Evolutionary conservation across 371 early-diverging fungal species (phyloP).

Genomic region (Mortierella sp.): DNA sequence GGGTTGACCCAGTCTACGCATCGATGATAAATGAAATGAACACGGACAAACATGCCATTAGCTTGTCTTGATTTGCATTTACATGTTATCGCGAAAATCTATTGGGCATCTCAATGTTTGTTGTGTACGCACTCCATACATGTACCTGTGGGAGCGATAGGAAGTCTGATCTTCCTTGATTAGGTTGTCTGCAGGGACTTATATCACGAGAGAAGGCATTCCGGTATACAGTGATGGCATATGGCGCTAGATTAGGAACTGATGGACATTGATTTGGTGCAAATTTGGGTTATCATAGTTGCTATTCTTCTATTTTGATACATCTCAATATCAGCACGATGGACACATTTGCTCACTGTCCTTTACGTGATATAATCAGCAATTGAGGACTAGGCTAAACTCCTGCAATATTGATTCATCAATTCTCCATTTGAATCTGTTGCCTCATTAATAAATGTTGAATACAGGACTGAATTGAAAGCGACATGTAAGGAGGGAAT

Average conservation of each 20-base stretch:
- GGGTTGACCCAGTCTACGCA: not conserved
- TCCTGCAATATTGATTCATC: too few species aligned
- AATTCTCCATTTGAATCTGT: too few species aligned
- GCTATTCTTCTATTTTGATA: too few species aligned
- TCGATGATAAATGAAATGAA: not conserved
- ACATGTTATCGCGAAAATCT: slow-evolving; percentile 1
- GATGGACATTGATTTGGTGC: not conserved
- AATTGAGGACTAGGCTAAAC: too few species aligned
- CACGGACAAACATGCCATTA: not conserved
- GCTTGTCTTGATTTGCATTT: not conserved
- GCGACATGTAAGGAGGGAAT: too few species aligned
- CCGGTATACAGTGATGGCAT: slow-evolving; percentile 8
- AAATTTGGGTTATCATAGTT: too few species aligned
- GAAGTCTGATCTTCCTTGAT: not conserved
- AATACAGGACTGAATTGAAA: too few species aligned
- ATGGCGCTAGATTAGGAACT: slow-evolving; percentile 5
- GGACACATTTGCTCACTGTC: too few species aligned
- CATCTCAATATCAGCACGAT: too few species aligned
- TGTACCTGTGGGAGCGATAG: not conserved
- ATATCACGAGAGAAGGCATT: not conserved
- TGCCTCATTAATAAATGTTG: too few species aligned
- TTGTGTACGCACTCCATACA: not conserved
- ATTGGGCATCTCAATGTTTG: not conserved
- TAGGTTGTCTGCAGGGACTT: not conserved
- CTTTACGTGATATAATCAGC: too few species aligned